Conservation (phyloP, 2,329 filamentous ascomycete species). For the Penicillium occitanis region DNA sequence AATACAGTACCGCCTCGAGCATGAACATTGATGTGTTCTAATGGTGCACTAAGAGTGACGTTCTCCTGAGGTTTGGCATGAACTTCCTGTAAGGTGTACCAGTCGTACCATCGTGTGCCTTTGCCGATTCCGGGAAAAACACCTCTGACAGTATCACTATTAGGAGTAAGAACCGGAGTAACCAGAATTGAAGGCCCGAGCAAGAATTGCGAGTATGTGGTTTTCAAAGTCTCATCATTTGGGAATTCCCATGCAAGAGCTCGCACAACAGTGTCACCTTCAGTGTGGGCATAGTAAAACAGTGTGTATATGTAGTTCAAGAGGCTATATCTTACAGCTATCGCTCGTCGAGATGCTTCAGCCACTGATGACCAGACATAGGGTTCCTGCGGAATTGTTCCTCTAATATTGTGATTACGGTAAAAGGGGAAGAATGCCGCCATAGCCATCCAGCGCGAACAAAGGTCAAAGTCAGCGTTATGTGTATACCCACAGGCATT, state of each 20-base stretch:
- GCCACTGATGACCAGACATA: slow-evolving; percentile 34
- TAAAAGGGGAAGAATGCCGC: slow-evolving; percentile 77
- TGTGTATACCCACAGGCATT: slow-evolving; percentile 70
- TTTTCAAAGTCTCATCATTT: slow-evolving; percentile 65
- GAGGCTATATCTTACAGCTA: slow-evolving; percentile 57
- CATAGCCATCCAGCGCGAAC: slow-evolving; percentile 71
- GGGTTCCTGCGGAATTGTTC: slow-evolving; percentile 65
- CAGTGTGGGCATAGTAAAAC: slow-evolving; percentile 64
- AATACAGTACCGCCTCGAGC: neutral
- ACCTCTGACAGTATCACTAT: slow-evolving; percentile 53
- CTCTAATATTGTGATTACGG: slow-evolving; percentile 69
- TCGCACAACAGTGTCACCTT: slow-evolving; percentile 69
- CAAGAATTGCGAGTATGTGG: slow-evolving; percentile 66
- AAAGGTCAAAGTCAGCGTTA: slow-evolving; percentile 68
- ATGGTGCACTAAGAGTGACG: neutral
- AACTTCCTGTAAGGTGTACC: slow-evolving; percentile 30
- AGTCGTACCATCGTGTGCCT: slow-evolving; percentile 72
- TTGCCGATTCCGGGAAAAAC: slow-evolving; percentile 66
- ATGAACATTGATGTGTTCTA: neutral
- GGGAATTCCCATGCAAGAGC: slow-evolving; percentile 74
- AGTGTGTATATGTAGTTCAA: slow-evolving; percentile 76
- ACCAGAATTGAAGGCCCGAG: neutral
- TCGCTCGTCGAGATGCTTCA: neutral
- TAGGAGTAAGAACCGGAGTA: neutral
- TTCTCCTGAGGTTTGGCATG: neutral